Evolutionary conservation across 148 eudicot species (phyloP).

Genomic region (Rhododendron mucronatum): DNA sequence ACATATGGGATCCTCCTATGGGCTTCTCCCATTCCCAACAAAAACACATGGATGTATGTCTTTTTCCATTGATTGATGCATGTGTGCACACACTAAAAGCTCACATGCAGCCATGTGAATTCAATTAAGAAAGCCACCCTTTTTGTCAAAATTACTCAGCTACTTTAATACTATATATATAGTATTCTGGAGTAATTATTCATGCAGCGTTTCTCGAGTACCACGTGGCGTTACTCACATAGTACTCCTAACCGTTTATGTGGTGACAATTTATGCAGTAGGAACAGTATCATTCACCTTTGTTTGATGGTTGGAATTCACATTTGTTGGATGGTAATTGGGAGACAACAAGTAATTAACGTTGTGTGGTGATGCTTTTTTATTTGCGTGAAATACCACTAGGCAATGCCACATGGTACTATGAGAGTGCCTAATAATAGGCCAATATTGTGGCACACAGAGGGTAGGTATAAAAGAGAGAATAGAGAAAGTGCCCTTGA

Average conservation of each 20-base stretch:
- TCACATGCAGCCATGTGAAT: constrained; percentile 11
- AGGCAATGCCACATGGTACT: not conserved
- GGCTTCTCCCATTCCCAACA: no score
- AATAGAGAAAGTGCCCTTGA: not conserved
- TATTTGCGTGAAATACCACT: not conserved
- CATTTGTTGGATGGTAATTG: no score
- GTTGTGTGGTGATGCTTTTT: not conserved
- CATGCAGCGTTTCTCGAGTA: not conserved
- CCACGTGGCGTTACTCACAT: not conserved
- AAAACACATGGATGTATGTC: not conserved
- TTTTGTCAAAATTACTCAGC: not conserved
- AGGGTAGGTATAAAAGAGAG: not conserved
- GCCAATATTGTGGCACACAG: not conserved
- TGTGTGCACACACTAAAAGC: not conserved
- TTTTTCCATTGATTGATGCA: not conserved
- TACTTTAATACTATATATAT: not conserved
- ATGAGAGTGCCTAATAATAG: not conserved
- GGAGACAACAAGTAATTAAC: no score
- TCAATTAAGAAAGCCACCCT: not conserved
- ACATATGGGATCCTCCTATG: not conserved
- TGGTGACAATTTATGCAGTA: not conserved
- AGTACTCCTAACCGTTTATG: no score
- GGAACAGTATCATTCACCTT: no score
- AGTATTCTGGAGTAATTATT: not conserved
- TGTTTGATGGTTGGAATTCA: no score